These are phyloP conservation scores for Fomitopsis palustris DNA, from an alignment of 1,284 basidiomycete species.

Conservation along the genomic window DNA sequence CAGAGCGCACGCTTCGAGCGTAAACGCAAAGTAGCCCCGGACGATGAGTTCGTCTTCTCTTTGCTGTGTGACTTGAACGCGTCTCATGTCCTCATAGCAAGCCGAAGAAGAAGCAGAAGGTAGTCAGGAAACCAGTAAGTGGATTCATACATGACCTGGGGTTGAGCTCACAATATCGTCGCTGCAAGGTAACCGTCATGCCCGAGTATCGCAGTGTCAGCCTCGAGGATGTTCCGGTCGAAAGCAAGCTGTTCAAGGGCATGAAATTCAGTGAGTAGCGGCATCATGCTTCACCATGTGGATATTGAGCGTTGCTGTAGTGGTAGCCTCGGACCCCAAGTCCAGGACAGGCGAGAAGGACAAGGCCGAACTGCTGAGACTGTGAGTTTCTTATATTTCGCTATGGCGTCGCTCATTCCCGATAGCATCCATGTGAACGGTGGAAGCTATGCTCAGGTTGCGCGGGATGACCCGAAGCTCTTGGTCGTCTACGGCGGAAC, in stretches of 20 bases:
- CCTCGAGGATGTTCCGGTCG: conserved; percentile 52
- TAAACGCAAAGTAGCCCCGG: conserved; percentile 69
- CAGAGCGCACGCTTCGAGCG: conserved; percentile 57
- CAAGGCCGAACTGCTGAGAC: conserved; percentile 57
- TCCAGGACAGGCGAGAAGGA: conserved; percentile 67
- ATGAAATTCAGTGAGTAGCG: conserved; percentile 71
- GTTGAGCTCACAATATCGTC: not conserved
- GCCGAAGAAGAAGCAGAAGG: conserved; percentile 64
- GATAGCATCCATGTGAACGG: conserved; percentile 74
- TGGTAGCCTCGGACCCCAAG: conserved; percentile 76
- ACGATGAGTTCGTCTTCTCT: conserved; percentile 40
- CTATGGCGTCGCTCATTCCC: not conserved
- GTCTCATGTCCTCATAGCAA: conserved; percentile 31
- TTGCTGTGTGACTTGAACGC: not conserved
- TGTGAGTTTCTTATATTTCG: conserved; percentile 40
- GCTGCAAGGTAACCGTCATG: conserved; percentile 53
- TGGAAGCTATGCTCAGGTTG: conserved; percentile 68
- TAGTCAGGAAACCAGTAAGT: conserved; percentile 48
- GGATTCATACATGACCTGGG: conserved; percentile 1
- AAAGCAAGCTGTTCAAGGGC: conserved; percentile 66
- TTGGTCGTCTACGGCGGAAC: conserved; percentile 65
- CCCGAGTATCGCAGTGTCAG: conserved; percentile 63
- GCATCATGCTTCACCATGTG: not conserved
- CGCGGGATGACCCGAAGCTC: conserved; percentile 42
- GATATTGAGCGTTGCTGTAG: conserved; percentile 32